These are phyloP conservation scores for Biscogniauxia sp. DNA, from an alignment of 2,329 filamentous ascomycete species.

Conservation along the genomic window DNA sequence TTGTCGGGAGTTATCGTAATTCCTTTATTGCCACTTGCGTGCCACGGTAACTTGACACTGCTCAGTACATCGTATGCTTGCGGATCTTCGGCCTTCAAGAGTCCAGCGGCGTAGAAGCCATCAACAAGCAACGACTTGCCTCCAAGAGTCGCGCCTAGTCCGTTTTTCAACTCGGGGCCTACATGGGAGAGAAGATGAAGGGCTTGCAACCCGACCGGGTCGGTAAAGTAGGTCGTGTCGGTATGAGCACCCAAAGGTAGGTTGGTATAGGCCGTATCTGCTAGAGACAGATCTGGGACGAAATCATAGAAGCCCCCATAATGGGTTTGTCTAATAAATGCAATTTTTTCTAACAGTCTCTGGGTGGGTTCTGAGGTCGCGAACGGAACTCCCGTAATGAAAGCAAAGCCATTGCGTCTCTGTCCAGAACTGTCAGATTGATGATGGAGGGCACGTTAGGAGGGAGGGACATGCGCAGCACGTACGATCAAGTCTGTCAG, in stretches of 20 bases:
- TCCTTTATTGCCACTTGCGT: slow-evolving; percentile 86
- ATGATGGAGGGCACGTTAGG: not conserved
- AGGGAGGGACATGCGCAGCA: not conserved
- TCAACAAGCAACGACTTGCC: slow-evolving; percentile 83
- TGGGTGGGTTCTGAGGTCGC: slow-evolving; percentile 69
- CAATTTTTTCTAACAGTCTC: slow-evolving; percentile 73
- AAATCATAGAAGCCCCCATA: slow-evolving; percentile 85
- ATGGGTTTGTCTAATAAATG: slow-evolving; percentile 85
- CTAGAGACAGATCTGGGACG: slow-evolving; percentile 79
- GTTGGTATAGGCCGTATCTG: slow-evolving; percentile 90
- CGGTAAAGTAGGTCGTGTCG: slow-evolving; percentile 93
- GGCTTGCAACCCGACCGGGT: slow-evolving; percentile 85
- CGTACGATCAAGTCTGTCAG: slow-evolving; percentile 63
- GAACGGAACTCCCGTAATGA: slow-evolving; percentile 66
- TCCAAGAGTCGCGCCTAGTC: slow-evolving; percentile 44
- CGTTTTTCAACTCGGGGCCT: slow-evolving; percentile 21
- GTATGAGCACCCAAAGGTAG: slow-evolving; percentile 82
- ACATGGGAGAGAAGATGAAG: slow-evolving; percentile 85
- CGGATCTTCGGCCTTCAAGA: slow-evolving; percentile 54
- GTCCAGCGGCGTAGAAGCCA: slow-evolving; percentile 70
- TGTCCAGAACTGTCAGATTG: slow-evolving; percentile 35
- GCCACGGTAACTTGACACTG: slow-evolving; percentile 63
- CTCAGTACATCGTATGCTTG: slow-evolving; percentile 58
- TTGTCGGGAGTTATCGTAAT: slow-evolving; percentile 73
- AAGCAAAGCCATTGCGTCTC: slow-evolving; percentile 72